Evolutionary conservation across 331 rosid species (phyloP), one percentile per base, ranked within the genome.

Genomic region (Quercus tomentella): DNA sequence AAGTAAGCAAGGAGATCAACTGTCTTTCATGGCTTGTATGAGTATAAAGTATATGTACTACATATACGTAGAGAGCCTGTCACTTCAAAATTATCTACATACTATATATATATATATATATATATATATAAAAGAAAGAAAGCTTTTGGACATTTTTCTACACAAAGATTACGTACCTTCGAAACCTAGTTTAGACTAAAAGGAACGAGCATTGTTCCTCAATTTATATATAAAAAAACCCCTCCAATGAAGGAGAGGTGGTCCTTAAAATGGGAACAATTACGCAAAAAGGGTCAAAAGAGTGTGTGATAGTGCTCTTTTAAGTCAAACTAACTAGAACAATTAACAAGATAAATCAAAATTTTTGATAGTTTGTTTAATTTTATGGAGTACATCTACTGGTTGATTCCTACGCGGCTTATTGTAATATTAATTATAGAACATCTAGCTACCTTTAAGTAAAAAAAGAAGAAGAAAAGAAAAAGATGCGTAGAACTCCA

Each of bases 401-500:
- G 70, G 41, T 65, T 17, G 43, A n/a, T 65, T 65, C 45, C 70
- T 30, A 30, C 23, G n/a, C 25, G 61, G 75, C 52, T n/a, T 58
- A 16, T 57, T 30, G 45, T 31, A n/a, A 4, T 60, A 5, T 23
- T 28, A 21, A 45, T 61, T 31, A 30, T 16, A 31, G 18, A 8
- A 41, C 9, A 14, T 41, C 12, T 41, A 41, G 23, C 30, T 33
- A 16, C 52, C 22, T 17, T 22, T 75, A 8, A 8, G 45, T 15
- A 25, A 58, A n/a, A 16, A 23, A 43, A 43, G 43, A 61, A 43
- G 12, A 49, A 51, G 20, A 4, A 4, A 30, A 57, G 12, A 1
- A 1, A 33, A 4, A 31, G 35, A 4, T 54, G 51, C 37, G 74
- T 26, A 52, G 35, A 82, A 77, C 80, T 78, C 80, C 82, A 81